Evolutionary conservation across 768 basidiomycete species (phyloP), one percentile per base, ranked within the genome.

Genomic region (Mycena haematopus): DNA sequence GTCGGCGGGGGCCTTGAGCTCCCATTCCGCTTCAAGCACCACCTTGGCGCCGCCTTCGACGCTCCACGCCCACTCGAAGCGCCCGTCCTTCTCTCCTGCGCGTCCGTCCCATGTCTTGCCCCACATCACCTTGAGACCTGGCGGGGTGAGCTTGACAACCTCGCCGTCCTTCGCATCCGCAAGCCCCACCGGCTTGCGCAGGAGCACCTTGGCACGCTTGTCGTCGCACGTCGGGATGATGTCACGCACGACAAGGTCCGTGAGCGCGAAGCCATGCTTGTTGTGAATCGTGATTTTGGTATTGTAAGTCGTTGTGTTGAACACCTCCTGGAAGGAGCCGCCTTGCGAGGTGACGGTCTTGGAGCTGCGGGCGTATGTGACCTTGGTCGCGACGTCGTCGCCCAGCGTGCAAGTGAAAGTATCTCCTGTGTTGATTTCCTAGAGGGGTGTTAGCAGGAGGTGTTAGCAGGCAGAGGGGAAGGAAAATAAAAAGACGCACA

Each of bases 321-420:
- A 73, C 35, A 73, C 73, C 64, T 84, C 84, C 21, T 79, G 68
- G 71, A 83, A 86, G 10, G 77, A 62, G 31, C 84, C 80, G 6
- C 70, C 73, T 1, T 73, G 66, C 35, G 76, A 72, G 66, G 75
- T 76, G 49, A 73, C 73, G 10, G 74, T 77, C 45, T 73, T 75
- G 38, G 76, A 70, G 31, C 73, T 75, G 51, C 80, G 81, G 13
- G 75, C 59, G 71, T 87, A 86, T 51, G 76, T 77, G 44, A 84
- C 75, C 62, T 79, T 76, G 29, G 77, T 75, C 11, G 76, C 75
- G 6, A 78, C 61, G 66, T 83, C 82, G 58, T 75, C 74, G 24
- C 87, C 86, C 15, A 89, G 79, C 3, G 82, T 81, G 71, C 84
- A 87, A 33, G 72, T 70, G 75, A 89, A 88, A 36, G 74, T 79